Evolutionary conservation across 805 yeast genomes (phyloP).

Genomic region (Lipomyces mesembrius): DNA sequence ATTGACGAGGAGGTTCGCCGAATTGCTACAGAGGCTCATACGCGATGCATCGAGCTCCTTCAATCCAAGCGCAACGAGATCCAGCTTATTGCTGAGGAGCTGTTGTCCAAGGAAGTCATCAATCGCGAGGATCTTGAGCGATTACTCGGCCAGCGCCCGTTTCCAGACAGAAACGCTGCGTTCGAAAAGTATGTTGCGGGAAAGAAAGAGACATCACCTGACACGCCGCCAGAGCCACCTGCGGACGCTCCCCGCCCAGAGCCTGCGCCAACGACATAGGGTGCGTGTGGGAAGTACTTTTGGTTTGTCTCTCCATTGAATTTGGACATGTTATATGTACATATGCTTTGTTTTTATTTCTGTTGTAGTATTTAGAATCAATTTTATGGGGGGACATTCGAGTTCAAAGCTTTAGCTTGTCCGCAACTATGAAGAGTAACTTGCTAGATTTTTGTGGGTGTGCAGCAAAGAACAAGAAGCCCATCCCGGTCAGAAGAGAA

Average conservation of each 20-base stretch:
- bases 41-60: conserved; percentile 68
- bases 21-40: conserved; percentile 76
- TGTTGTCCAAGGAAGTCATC: conserved; percentile 83
- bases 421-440: background rate
- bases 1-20: conserved; percentile 85
- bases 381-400: background rate
- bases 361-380: conserved; percentile 2
- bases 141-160: conserved; percentile 88
- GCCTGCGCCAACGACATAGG: conserved; percentile 16
- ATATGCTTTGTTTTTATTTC: background rate
- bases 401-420: background rate
- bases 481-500: too few species aligned
- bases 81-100: conserved; percentile 82
- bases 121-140: conserved; percentile 94
- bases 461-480: too few species aligned
- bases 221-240: conserved; percentile 4
- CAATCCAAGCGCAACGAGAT: conserved; percentile 74
- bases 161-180: conserved; percentile 87
- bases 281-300: background rate
- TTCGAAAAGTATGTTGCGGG: conserved; percentile 66
- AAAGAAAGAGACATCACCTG: conserved; percentile 17
- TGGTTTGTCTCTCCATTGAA: background rate
- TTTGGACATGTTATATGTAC: background rate
- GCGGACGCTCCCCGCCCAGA: conserved; percentile 9
- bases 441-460: too few species aligned